Percentiles rank a stretch among this genome's conserved stretches.
Conservation (phyloP, 2,329 filamentous ascomycete species). For the Colletotrichum coccodes region DNA sequence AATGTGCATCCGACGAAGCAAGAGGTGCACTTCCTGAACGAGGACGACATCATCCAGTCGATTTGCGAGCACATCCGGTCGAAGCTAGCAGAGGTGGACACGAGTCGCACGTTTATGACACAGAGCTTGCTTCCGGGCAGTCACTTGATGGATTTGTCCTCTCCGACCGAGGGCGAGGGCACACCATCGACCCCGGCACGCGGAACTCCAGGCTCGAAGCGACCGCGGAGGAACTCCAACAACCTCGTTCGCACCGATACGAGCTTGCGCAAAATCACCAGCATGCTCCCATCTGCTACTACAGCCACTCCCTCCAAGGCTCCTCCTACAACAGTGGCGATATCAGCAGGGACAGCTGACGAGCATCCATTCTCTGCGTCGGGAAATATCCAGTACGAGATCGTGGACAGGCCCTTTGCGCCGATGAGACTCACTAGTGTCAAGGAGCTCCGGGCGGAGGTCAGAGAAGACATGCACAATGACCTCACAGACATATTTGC, state of each 20-base stretch:
- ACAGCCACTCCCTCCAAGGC: constrained; percentile 38
- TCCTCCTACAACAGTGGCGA: constrained; percentile 30
- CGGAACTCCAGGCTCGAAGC: constrained; percentile 48
- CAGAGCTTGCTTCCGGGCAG: constrained; percentile 87
- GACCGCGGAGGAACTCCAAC: constrained; percentile 62
- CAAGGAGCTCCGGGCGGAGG: constrained; percentile 82
- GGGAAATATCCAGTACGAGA: constrained; percentile 76
- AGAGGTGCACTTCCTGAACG: constrained; percentile 96
- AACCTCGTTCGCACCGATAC: constrained; percentile 92
- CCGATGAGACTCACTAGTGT: constrained; percentile 84
- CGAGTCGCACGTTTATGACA: constrained; percentile 92
- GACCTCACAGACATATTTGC: constrained; percentile 89
- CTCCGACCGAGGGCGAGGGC: constrained; percentile 38
- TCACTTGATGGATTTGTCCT: constrained; percentile 40
- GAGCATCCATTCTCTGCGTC: constrained; percentile 48
- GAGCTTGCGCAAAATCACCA: constrained; percentile 91
- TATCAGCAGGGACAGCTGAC: constrained; percentile 30
- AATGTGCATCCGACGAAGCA: constrained; percentile 98
- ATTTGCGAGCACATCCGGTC: constrained; percentile 84
- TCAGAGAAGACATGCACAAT: constrained; percentile 84
- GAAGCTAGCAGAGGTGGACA: constrained; percentile 87
- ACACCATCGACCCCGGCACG: constrained; percentile 42
- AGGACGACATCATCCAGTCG: constrained; percentile 92
- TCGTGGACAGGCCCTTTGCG: constrained; percentile 74
- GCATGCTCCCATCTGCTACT: constrained; percentile 80